A percentile compares a stretch with the other conserved stretches of the same genome.
phyloP scores from a whole-genome alignment of 306 rosid genomes.

The Argentina anserina region DNA sequence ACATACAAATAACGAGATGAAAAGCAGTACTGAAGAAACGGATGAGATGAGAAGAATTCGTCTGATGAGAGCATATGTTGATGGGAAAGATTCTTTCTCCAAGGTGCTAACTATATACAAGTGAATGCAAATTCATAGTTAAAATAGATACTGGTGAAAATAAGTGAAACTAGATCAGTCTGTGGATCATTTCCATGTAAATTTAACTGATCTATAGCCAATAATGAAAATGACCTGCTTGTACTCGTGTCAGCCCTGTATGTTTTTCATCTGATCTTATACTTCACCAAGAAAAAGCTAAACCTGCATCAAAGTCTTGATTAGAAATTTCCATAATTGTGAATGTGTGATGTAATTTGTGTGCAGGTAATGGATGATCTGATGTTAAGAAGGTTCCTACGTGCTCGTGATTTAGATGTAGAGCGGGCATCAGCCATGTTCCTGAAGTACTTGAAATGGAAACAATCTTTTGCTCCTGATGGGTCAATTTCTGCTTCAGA shows the following conservation, averaged over 20 bases:
- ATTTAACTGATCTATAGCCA: not conserved
- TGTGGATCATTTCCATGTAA: not conserved
- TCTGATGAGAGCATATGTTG: slow-evolving; percentile 4
- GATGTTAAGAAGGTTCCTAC: slow-evolving; percentile 53
- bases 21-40: not conserved
- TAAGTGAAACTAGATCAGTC: not conserved
- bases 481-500: slow-evolving; percentile 42
- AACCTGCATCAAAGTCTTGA: not conserved
- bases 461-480: slow-evolving; percentile 38
- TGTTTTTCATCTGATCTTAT: not conserved
- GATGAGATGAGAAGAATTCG: not conserved
- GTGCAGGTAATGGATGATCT: slow-evolving; percentile 53
- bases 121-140: not conserved
- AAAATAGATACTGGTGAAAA: not conserved
- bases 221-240: not conserved
- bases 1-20: not conserved
- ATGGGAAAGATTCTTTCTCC: slow-evolving; percentile 7
- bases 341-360: not conserved
- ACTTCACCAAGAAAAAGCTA: not conserved
- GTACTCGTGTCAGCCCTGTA: not conserved
- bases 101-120: not conserved
- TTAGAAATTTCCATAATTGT: not conserved
- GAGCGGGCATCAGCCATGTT: slow-evolving; percentile 49
- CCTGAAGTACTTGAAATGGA: slow-evolving; percentile 62
- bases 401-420: slow-evolving; percentile 51